These are phyloP conservation scores for Paramecium sonneborni DNA, from an alignment of 73 alveolate genomes.

Conservation along the genomic window DNA sequence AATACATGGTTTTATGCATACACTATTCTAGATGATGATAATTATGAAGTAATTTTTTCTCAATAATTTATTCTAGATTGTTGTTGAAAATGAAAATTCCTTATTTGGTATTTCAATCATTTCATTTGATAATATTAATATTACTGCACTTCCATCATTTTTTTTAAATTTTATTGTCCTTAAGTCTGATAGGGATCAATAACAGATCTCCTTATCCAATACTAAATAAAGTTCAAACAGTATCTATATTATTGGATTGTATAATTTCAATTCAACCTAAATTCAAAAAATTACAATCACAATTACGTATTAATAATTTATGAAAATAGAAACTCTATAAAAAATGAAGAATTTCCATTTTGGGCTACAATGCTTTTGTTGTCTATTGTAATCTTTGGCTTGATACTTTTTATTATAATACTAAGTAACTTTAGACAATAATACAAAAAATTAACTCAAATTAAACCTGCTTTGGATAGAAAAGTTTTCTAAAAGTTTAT, in stretches of 20 bases:
- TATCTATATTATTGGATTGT: background rate
- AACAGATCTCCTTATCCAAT: background rate
- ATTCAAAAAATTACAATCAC: background rate
- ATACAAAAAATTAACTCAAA: background rate
- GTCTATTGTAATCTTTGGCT: background rate
- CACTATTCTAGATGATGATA: background rate
- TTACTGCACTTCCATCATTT: background rate
- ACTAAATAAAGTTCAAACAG: background rate
- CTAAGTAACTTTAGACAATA: background rate
- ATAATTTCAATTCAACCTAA: background rate
- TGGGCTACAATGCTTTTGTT: background rate
- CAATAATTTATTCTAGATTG: background rate
- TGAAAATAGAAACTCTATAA: background rate
- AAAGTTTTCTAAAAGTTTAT: background rate
- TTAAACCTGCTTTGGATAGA: background rate
- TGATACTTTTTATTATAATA: background rate
- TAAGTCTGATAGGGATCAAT: background rate
- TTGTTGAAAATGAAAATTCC: background rate
- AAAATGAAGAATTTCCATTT: background rate
- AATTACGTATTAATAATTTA: background rate
- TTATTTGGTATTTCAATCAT: background rate
- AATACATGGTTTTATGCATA: background rate
- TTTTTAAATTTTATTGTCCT: background rate
- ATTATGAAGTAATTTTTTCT: background rate
- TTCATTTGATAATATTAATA: background rate